These are phyloP conservation scores for Xylaria sp. DNA, from an alignment of 2,329 filamentous ascomycete species.

Conservation along the genomic window DNA sequence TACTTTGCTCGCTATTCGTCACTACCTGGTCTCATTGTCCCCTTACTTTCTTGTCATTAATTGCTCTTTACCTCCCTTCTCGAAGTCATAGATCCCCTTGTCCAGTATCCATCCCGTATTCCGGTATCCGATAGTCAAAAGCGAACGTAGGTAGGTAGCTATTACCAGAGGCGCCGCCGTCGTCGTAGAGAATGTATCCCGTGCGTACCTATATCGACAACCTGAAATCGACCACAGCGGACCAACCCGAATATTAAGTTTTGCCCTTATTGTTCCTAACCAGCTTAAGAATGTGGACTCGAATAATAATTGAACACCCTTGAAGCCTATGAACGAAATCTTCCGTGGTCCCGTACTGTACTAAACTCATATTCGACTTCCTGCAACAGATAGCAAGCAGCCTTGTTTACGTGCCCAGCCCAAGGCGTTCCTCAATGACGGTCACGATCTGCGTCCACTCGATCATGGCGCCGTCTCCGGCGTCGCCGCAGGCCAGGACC, in stretches of 20 bases:
- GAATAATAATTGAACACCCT: no score
- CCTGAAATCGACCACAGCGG: neutral
- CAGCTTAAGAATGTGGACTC: neutral
- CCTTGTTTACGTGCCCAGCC: conserved; percentile 32
- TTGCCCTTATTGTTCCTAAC: neutral
- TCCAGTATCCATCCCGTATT: neutral
- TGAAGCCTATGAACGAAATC: neutral
- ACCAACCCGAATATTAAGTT: neutral
- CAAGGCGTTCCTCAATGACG: conserved; percentile 67
- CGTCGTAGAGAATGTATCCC: neutral
- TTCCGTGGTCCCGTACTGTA: neutral
- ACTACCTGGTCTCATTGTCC: neutral
- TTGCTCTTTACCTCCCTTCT: neutral
- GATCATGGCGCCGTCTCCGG: conserved; percentile 84
- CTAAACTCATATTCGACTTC: neutral
- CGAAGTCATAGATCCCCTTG: neutral
- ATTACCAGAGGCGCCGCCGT: neutral
- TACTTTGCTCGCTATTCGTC: neutral
- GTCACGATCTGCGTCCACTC: conserved; percentile 81
- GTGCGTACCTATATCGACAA: neutral
- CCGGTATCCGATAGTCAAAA: neutral
- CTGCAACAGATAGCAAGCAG: neutral
- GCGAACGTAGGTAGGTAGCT: neutral
- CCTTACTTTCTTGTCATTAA: neutral
- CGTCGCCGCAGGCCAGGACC: conserved; percentile 84